phyloP scores from a whole-genome alignment of 257 asterid genomes.

The Solanum chiquidenum region DNA sequence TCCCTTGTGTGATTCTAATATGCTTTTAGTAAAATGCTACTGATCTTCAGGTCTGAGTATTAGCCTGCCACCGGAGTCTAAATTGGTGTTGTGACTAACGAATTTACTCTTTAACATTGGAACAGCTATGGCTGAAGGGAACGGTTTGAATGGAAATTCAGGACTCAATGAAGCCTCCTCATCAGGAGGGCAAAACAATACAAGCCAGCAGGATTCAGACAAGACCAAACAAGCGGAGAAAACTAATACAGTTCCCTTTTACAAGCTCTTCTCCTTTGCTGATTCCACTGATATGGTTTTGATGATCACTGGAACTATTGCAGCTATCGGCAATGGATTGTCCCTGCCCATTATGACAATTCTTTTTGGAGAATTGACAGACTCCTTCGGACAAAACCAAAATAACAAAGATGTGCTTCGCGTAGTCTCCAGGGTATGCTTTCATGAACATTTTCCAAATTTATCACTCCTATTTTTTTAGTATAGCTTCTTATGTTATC shows the following conservation, averaged over 20 bases:
- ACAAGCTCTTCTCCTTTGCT: slow-evolving; percentile 63
- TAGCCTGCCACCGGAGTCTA: neutral
- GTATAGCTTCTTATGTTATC: neutral
- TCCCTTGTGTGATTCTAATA: neutral
- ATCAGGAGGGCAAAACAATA: neutral
- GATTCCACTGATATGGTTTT: slow-evolving; percentile 44
- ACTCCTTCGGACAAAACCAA: slow-evolving; percentile 45
- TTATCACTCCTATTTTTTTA: neutral
- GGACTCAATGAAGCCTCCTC: slow-evolving; percentile 21
- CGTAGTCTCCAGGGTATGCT: slow-evolving; percentile 38
- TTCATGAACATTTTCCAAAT: neutral
- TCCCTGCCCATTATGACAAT: slow-evolving; percentile 66
- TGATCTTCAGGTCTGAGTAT: neutral
- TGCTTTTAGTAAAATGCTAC: neutral
- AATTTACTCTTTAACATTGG: neutral
- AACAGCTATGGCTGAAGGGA: slow-evolving; percentile 3
- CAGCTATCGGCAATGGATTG: slow-evolving; percentile 62
- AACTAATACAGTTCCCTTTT: slow-evolving; percentile 38
- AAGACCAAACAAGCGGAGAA: slow-evolving; percentile 5
- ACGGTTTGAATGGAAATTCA: slow-evolving; percentile 9
- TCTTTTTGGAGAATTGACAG: slow-evolving; percentile 56
- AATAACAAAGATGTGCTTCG: slow-evolving; percentile 17
- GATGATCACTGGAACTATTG: slow-evolving; percentile 57
- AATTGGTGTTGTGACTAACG: neutral
- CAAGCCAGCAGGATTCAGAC: neutral